Evolutionary conservation across 2,329 filamentous ascomycete genomes (phyloP), one percentile per base, ranked within the genome.

Genomic region (Allantophomopsis cytisporea): DNA sequence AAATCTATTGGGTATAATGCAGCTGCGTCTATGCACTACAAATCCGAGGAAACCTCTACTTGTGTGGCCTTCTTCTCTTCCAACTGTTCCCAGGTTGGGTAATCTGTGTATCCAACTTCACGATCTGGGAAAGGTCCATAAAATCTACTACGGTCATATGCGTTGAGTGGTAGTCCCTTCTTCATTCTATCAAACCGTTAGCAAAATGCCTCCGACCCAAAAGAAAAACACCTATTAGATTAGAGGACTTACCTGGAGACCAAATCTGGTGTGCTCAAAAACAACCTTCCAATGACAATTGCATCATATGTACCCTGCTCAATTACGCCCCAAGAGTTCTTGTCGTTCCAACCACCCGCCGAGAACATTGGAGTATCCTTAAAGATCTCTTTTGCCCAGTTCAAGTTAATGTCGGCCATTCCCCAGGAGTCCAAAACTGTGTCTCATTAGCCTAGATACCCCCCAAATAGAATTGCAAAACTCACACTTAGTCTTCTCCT

Each of bases 291-390:
- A 39, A 63, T 68, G 2, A 66, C 40, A 18, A 72, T 46, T 7
- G 54, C 67, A 44, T 71, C 66, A 39, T 67, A 68, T 18, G 53
- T 59, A 2, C 60, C 61, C 2, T 63, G 56, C 43, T 69, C 66
- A 10, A 72, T 48, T 32, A 68, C 61, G 2, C 63, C 66, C 58
- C 62, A 68, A 0, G 60, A 61, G 44, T 71, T 74, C 31, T 57
- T 58, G 33, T 71, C 60, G 38, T 68, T 58, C 54, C 66, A 76
- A 0, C 71, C 71, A 5, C 71, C 71, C 0, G 66, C 70, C 0
- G 69, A 65, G 44, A 76, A 63, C 54, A 76, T 71, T 0, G 69
- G 70, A 0, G 69, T 69, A 5, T 58, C 53, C 2, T 62, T 63
- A 38, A 72, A 66, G 42, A 75, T 73, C 10, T 60, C 46, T 15